Percentiles rank a stretch among this genome's conserved stretches.
Evolutionary conservation across 2,329 filamentous ascomycete genomes (phyloP).

Genomic region (Ophiocordyceps australis): DNA sequence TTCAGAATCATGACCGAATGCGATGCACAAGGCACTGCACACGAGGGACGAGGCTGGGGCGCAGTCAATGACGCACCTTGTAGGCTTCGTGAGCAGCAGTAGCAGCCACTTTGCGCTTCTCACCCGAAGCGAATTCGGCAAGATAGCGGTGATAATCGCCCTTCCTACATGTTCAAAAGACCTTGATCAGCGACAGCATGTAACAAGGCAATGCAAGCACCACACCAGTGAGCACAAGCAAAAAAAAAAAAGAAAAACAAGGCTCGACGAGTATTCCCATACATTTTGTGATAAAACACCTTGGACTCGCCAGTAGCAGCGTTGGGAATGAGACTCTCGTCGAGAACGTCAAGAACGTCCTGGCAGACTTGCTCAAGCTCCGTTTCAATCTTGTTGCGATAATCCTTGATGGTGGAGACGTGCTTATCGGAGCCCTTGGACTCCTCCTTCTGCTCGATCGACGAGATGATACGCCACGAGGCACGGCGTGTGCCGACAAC

Average conservation of each 20-base stretch:
- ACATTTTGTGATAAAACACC: slow-evolving; percentile 99
- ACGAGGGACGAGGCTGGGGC: not conserved
- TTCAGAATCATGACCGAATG: no score
- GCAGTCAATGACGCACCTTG: slow-evolving; percentile 49
- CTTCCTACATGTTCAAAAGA: no score
- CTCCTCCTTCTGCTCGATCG: slow-evolving; percentile 99
- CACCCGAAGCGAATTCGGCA: slow-evolving; percentile 80
- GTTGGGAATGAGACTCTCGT: slow-evolving; percentile 85
- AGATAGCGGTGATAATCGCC: slow-evolving; percentile 94
- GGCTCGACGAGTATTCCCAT: no score
- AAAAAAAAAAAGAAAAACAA: no score
- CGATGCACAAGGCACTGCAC: no score
- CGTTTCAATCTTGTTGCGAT: slow-evolving; percentile 94
- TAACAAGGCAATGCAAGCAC: no score
- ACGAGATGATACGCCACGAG: slow-evolving; percentile 98
- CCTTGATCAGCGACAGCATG: no score
- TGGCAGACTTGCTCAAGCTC: slow-evolving; percentile 97
- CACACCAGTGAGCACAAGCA: not conserved
- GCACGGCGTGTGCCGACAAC: slow-evolving; percentile 95
- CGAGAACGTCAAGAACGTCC: slow-evolving; percentile 89
- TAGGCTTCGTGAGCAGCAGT: slow-evolving; percentile 86
- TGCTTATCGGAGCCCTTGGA: slow-evolving; percentile 96
- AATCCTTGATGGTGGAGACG: slow-evolving; percentile 83
- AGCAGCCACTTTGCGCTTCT: slow-evolving; percentile 80
- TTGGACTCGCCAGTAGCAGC: slow-evolving; percentile 95